Percentiles rank a stretch among this genome's conserved stretches.
These are phyloP conservation scores for Stephanodiscus triporus DNA, from an alignment of 108 stramenopile species.

Conservation along the genomic window DNA sequence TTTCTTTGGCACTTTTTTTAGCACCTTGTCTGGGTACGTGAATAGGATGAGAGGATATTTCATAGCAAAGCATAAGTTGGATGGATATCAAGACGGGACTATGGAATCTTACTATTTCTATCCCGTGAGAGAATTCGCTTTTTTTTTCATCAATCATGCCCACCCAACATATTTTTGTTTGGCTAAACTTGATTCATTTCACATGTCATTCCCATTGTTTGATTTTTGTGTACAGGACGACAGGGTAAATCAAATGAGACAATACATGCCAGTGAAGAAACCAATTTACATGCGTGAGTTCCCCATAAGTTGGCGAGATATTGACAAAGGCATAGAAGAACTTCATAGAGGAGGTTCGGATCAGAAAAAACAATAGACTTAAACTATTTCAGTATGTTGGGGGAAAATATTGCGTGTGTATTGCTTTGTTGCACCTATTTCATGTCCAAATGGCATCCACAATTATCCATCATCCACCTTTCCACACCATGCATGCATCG, in stretches of 20 bases:
- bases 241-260: constrained; percentile 58
- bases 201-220: background rate
- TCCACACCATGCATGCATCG: no score
- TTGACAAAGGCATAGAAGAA: constrained; percentile 64
- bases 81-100: constrained; percentile 65
- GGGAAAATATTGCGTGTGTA: background rate
- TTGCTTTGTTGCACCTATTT: no score
- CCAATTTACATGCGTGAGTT: constrained; percentile 87
- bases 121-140: constrained; percentile 9
- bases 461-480: no score
- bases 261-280: constrained; percentile 66
- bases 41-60: constrained; percentile 84
- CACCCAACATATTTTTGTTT: background rate
- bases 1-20: constrained; percentile 83
- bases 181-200: background rate
- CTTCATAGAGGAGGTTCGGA: background rate
- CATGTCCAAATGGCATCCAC: no score
- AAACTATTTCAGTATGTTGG: background rate
- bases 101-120: constrained; percentile 71
- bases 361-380: background rate
- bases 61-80: constrained; percentile 56
- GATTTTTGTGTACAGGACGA: constrained; percentile 16
- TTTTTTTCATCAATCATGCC: background rate
- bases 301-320: constrained; percentile 81
- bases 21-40: constrained; percentile 85